Evolutionary conservation across 1,139 yeast species (phyloP), one percentile per base, ranked within the genome.

Genomic region (Scheffersomyces stambukii): DNA sequence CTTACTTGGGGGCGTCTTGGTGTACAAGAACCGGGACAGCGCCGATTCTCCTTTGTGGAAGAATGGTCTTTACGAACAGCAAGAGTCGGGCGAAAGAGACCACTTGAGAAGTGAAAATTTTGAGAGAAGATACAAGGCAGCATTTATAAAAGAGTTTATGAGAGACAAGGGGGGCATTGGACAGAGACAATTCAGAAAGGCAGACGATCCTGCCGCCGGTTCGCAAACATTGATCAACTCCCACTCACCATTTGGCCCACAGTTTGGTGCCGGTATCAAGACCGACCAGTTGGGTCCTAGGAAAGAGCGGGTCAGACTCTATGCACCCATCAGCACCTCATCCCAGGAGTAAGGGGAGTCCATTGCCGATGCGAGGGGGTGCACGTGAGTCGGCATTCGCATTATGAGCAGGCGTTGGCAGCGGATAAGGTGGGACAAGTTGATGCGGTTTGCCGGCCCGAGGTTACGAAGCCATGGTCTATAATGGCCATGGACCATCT

Each of bases 81-180:
- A 60, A 32, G 55, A 56, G 32, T 54, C 50, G 28, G 70, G 64
- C 23, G 61, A 58, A 19, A 61, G 70, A 37, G 50, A 43, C 14
- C 51, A 51, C 35, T 49, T 54, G 43, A 60, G 73, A 55, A 58
- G 53, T 37, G 67, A 60, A 37, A 57, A 52, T 38, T 61, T 54
- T 46, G 50, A 53, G 31, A 58, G 56, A 37, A 56, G 64, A 43
- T 64, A 64, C 51, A 62, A 65, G 44, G 47, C 59, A 10, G 64
- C 70, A 11, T 64, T 65, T 46, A 52, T 65, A 38, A 64, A 63
- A 46, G 54, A 54, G n/a, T 60, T 54, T 38, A 64, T 63, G 30
- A 62, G 60, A 48, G 74, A 68, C 43, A 66, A 64, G 47, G 73
- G 73, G 28, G 72, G 73, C 28, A 52, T 64, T 45, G 72, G 71